phyloP scores from a whole-genome alignment of 495 filamentous ascomycete genomes.

The Hypoxylon intermedium region DNA sequence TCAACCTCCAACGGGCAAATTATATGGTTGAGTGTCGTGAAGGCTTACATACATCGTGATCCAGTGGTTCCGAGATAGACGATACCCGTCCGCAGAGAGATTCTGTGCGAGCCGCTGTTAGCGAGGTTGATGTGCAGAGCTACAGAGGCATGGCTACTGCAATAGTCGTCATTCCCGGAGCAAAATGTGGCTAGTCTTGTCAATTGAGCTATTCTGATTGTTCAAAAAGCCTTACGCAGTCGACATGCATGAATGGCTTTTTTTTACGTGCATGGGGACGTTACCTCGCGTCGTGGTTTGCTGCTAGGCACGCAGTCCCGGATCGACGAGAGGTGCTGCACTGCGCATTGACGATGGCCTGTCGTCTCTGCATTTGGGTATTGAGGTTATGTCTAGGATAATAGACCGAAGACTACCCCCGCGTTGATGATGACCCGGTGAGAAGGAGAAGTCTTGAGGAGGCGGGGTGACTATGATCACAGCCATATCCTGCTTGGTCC shows the following conservation, averaged over 20 bases:
- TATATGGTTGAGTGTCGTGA: background rate
- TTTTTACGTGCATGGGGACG: slow-evolving; percentile 32
- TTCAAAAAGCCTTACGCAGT: slow-evolving; percentile 30
- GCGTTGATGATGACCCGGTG: slow-evolving; percentile 30
- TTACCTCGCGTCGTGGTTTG: slow-evolving; percentile 36
- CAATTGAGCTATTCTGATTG: slow-evolving; percentile 28
- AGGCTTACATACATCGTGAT: slow-evolving; percentile 21
- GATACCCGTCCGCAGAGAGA: slow-evolving; percentile 12
- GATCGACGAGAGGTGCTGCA: slow-evolving; percentile 30
- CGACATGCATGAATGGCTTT: slow-evolving; percentile 31
- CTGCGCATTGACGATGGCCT: slow-evolving; percentile 23
- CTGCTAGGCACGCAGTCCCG: slow-evolving; percentile 36
- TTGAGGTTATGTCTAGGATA: slow-evolving; percentile 20
- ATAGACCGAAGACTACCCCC: slow-evolving; percentile 25
- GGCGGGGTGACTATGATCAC: slow-evolving; percentile 12
- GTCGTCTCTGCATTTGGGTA: slow-evolving; percentile 9
- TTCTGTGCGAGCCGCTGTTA: slow-evolving; percentile 41
- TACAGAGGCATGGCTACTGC: slow-evolving; percentile 17
- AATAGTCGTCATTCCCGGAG: slow-evolving; percentile 29
- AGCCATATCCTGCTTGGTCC: slow-evolving; percentile 10
- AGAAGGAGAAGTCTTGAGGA: slow-evolving; percentile 17
- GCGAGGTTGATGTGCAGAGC: slow-evolving; percentile 37
- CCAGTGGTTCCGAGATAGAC: slow-evolving; percentile 30
- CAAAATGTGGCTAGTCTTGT: slow-evolving; percentile 30
- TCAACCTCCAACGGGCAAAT: slow-evolving; percentile 9